Evolutionary conservation across 371 early-diverging fungal species (phyloP), one percentile per base, ranked within the genome.

Genomic region (Phascolomyces articulosus): DNA sequence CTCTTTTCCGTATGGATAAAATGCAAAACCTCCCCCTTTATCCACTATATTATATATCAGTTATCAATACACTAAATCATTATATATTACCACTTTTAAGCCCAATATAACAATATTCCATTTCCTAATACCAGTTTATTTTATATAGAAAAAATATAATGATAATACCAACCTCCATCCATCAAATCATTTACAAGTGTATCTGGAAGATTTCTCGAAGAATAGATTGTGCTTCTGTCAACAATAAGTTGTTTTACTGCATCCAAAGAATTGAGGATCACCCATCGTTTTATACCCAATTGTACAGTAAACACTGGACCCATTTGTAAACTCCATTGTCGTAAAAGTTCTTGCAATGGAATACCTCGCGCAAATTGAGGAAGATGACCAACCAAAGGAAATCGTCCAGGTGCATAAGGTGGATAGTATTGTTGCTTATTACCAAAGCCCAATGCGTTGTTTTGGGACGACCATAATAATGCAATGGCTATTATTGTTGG

Each of bases 11-110:
- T 83, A 80, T n/a, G 77, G 71, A 65, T 70, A 75, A 53, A 80
- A 80, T 0, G 83, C 80, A 69, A 83, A 80, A 1, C 73, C 77
- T 18, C 80, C 80, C 48, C 83, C 83, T 27, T 60, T 34, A 31
- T 73, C 71, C 24, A 77, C 76, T 75, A 71, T 34, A 34, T 11
- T 9, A 34, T 34, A 34, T 11, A 34, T 9, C n/a, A n/a, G n/a
- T 38, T 28, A 16, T n/a, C 27, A 23, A 47, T 0, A 34, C 34
- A 34, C 34, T 34, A 11, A 34, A 34, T 34, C 11, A 34, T 34
- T 34, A 34, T 34, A n/a, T n/a, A n/a, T n/a, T n/a, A n/a, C n/a
- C n/a, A n/a, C n/a, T n/a, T n/a, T n/a, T n/a, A n/a, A n/a, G n/a
- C n/a, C 34, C 34, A 34, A 34, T 2, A 34, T 34, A 9, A 9